Evolutionary conservation across 257 asterid genomes (phyloP).

Genomic region (Przewalskia tangutica): DNA sequence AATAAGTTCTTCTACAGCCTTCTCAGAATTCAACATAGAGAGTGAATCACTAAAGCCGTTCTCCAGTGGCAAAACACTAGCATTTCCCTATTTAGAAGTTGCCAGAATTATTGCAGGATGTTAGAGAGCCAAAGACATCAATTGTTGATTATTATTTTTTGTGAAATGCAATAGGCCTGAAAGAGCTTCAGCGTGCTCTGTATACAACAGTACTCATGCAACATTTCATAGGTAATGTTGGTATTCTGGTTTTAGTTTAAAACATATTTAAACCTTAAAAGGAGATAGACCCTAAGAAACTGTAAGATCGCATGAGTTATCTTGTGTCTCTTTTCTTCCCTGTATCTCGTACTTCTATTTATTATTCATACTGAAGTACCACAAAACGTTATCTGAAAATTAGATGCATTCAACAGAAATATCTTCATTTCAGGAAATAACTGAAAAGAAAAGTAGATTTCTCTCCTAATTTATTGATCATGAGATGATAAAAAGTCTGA

Average conservation of each 20-base stretch:
- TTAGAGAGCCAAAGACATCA: not conserved
- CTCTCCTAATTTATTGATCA: not conserved
- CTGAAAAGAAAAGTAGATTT: not conserved
- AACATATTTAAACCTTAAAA: too few relatives aligned
- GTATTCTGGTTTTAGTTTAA: too few relatives aligned
- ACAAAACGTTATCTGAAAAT: not conserved
- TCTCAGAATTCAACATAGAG: constrained; percentile 42
- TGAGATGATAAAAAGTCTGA: not conserved
- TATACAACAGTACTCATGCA: not conserved
- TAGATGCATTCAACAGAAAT: not conserved
- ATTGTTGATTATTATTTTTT: not conserved
- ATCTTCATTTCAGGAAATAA: not conserved
- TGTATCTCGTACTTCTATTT: not conserved
- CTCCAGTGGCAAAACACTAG: constrained; percentile 34
- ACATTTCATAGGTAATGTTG: not conserved
- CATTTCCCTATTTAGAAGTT: constrained; percentile 30
- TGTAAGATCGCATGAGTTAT: not conserved
- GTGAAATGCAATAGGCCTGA: not conserved
- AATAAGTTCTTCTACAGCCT: constrained; percentile 49
- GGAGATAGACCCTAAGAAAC: too few relatives aligned
- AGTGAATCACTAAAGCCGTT: constrained; percentile 34
- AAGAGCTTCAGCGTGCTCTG: not conserved
- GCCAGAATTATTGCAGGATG: not conserved
- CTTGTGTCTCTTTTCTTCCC: not conserved
- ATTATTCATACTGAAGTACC: not conserved